Percentiles rank a stretch among this genome's conserved stretches.
Evolutionary conservation across 2,329 filamentous ascomycete genomes (phyloP).

Genomic region (Trichoderma lentiforme): DNA sequence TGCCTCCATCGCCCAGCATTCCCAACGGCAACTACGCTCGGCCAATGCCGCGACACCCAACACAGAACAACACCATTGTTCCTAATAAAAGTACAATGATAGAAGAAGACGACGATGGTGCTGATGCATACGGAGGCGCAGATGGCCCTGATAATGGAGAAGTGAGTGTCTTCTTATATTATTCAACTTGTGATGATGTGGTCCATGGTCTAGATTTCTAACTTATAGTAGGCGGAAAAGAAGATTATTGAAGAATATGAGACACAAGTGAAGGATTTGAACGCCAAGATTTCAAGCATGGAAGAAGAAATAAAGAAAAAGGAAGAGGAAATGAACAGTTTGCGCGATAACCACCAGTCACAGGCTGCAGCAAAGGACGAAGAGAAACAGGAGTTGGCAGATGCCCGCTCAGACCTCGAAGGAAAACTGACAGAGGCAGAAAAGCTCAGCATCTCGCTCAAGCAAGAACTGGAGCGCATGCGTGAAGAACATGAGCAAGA

Average conservation of each 20-base stretch:
- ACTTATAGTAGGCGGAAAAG: slow-evolving; percentile 55
- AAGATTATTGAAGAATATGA: slow-evolving; percentile 78
- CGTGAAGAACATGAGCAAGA: slow-evolving; percentile 64
- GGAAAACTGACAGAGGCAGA: slow-evolving; percentile 71
- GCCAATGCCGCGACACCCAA: slow-evolving; percentile 80
- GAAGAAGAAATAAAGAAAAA: slow-evolving; percentile 68
- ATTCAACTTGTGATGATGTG: neutral
- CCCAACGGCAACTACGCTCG: slow-evolving; percentile 65
- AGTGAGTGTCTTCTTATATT: slow-evolving; percentile 31
- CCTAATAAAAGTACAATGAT: slow-evolving; percentile 98
- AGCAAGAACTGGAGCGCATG: slow-evolving; percentile 72
- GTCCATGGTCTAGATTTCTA: slow-evolving; percentile 17
- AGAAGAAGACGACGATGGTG: slow-evolving; percentile 82
- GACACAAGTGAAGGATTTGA: slow-evolving; percentile 69
- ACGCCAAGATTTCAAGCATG: slow-evolving; percentile 68
- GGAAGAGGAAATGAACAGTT: slow-evolving; percentile 63
- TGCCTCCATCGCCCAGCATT: slow-evolving; percentile 58
- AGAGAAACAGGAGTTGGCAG: slow-evolving; percentile 70
- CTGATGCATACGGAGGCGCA: slow-evolving; percentile 56
- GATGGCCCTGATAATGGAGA: slow-evolving; percentile 33
- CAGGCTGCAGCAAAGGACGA: slow-evolving; percentile 48
- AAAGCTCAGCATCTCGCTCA: slow-evolving; percentile 73
- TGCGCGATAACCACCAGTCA: slow-evolving; percentile 58
- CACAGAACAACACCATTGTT: slow-evolving; percentile 89
- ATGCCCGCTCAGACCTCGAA: slow-evolving; percentile 65